Percentiles rank a stretch among this genome's conserved stretches.
Conservation (phyloP, 805 yeast species). For the Candida hungchunana region DNA sequence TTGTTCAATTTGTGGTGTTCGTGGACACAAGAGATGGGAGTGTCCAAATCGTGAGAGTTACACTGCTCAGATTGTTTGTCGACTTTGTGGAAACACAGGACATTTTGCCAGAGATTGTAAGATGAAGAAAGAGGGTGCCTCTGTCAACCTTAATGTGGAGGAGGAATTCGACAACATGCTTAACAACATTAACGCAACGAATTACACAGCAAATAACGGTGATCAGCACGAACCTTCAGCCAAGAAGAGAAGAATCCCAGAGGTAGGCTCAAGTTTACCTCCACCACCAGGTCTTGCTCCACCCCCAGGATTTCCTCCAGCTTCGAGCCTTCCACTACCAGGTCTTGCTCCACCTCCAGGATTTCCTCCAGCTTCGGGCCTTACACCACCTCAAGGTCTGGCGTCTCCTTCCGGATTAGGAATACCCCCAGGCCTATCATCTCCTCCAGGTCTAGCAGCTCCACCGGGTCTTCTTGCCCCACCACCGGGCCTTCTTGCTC, state of each 20-base stretch:
- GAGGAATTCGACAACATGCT: constrained; percentile 48
- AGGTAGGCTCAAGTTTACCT: constrained; percentile 19
- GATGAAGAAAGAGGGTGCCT: constrained; percentile 14
- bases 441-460: constrained; percentile 1
- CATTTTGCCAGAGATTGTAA: constrained; percentile 87
- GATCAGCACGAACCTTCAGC: constrained; percentile 6
- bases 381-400: constrained; percentile 8
- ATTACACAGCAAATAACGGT: constrained; percentile 5
- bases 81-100: constrained; percentile 76
- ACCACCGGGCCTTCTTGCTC: background rate
- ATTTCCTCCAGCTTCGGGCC: constrained; percentile 12
- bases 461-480: constrained; percentile 4
- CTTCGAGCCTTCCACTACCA: constrained; percentile 25
- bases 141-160: constrained; percentile 31
- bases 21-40: constrained; percentile 60
- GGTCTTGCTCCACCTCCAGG: constrained; percentile 13
- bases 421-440: constrained; percentile 4
- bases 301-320: constrained; percentile 16
- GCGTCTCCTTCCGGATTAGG: constrained; percentile 1
- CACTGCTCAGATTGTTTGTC: constrained; percentile 61
- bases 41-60: constrained; percentile 55
- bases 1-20: constrained; percentile 61
- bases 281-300: constrained; percentile 17
- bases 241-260: constrained; percentile 20
- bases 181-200: constrained; percentile 39